Evolutionary conservation across 169 alveolate genomes (phyloP), one percentile per base, ranked within the genome.

Genomic region (Cryptosporidium andersoni): DNA sequence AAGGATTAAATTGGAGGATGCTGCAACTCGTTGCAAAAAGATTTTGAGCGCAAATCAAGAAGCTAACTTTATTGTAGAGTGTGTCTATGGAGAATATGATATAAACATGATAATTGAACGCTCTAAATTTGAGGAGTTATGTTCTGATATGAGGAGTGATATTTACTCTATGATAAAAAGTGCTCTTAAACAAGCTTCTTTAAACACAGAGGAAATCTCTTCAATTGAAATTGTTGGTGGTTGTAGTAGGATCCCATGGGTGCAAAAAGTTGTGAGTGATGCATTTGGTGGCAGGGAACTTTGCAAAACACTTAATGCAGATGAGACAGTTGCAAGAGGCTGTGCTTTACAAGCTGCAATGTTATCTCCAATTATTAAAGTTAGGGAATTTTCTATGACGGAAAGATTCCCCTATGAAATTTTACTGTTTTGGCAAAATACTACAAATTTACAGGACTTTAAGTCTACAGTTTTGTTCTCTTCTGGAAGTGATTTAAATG

Each of bases 281-380:
- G 92, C 94, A 14, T 96, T 97, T 88, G 89, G 92, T 62, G 90
- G 88, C 51, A 62, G 40, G 90, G 91, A 81, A 34, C 91, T 95
- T 16, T 92, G 96, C 48, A 94, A 96, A 85, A 98, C 99, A 4
- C 92, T 97, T 56, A 94, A 96, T 64, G 96, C 98, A 25, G 98
- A 96, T 82, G 99, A 97, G 90, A 95, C 98, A 47, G 97, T 98
- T 7, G 98, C 99, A 8, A 94, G 99, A 81, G 99, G 99, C 1
- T 95, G 99, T 88, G 98, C 98, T 1, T 91, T 97, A 49, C 95
- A 92, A 92, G 97, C 97, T 14, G 96, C 96, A 37, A 92, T 93
- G 95, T 68, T 90, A 42, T 81, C 92, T 49, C 96, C 97, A n/a
- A 82, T 88, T 53, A 93, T 82, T 88, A 89, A 88, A 80, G 96